Conservation (phyloP, 78 protist genomes). For the Dictyostelium capitatum region DNA sequence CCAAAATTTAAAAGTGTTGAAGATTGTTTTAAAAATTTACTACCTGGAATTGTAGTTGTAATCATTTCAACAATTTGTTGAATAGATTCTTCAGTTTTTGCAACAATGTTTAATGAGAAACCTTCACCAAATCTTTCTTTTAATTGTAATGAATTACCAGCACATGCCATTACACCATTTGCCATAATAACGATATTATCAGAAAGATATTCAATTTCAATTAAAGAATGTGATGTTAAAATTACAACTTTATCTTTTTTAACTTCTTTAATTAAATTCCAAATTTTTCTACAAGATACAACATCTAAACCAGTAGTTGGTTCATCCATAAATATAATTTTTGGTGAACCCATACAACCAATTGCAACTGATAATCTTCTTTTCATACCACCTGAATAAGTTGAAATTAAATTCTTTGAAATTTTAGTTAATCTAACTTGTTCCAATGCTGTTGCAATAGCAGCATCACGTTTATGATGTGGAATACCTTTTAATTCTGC, state of each 20-base stretch:
- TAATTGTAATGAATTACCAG: conserved; percentile 91
- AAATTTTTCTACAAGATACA: conserved; percentile 67
- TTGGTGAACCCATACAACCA: conserved; percentile 87
- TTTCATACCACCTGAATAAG: conserved; percentile 82
- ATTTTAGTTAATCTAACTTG: conserved; percentile 29
- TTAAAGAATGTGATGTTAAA: conserved; percentile 89
- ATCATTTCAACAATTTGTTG: conserved; percentile 1
- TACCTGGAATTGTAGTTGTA: conserved; percentile 11
- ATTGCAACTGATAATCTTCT: conserved; percentile 82
- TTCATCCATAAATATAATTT: conserved; percentile 88
- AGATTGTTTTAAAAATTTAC: conserved; percentile 41
- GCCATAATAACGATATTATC: conserved; percentile 96
- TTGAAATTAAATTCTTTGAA: conserved; percentile 15
- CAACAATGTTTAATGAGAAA: conserved; percentile 78
- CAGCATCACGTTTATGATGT: not conserved
- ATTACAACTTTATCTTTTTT: conserved; percentile 73
- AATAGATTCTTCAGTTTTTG: conserved; percentile 10
- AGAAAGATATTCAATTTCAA: conserved; percentile 92
- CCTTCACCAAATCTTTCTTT: conserved; percentile 94
- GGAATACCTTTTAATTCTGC: conserved; percentile 80
- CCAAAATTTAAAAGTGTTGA: conserved; percentile 53
- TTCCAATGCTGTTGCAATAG: conserved; percentile 14
- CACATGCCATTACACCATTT: conserved; percentile 84
- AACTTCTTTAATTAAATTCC: conserved; percentile 66
- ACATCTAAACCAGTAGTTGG: conserved; percentile 92